Conservation (phyloP, 257 asterid species). For the Solanum sejunctum region DNA sequence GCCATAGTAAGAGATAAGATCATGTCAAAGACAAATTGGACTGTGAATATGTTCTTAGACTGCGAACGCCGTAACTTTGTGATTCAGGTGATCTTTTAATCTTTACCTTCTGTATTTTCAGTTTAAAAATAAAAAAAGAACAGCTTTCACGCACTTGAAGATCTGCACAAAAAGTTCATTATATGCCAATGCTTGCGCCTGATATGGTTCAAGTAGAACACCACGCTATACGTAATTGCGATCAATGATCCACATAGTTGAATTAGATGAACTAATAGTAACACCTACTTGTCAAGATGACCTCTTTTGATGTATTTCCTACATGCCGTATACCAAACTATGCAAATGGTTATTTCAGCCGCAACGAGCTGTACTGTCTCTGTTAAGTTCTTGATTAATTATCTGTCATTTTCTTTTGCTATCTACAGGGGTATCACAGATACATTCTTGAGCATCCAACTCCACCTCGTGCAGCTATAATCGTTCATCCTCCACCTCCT, state of each 20-base stretch:
- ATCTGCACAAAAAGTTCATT: not conserved
- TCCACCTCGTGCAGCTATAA: constrained; percentile 12
- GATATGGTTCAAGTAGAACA: not conserved
- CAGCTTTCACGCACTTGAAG: not conserved
- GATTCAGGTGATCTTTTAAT: constrained; percentile 49
- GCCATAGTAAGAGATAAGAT: constrained; percentile 83
- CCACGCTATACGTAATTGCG: not conserved
- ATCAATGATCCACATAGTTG: not conserved
- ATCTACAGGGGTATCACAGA: constrained; percentile 78
- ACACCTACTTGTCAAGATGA: not conserved
- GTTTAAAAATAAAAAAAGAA: not conserved
- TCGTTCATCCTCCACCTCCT: constrained; percentile 38
- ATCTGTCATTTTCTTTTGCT: not conserved
- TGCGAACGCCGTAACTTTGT: constrained; percentile 92
- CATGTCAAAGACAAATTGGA: constrained; percentile 64
- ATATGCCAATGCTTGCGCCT: not conserved
- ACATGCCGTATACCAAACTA: not conserved
- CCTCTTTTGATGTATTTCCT: not conserved
- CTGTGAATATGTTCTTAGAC: constrained; percentile 75
- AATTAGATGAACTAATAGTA: not conserved
- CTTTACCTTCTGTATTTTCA: not conserved
- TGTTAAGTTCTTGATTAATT: not conserved
- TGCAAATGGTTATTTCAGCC: not conserved
- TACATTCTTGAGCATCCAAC: constrained; percentile 56
- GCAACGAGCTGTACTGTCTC: not conserved